Evolutionary conservation across 345 rosid genomes (phyloP).

Genomic region (Cardiospermum halicacabum): DNA sequence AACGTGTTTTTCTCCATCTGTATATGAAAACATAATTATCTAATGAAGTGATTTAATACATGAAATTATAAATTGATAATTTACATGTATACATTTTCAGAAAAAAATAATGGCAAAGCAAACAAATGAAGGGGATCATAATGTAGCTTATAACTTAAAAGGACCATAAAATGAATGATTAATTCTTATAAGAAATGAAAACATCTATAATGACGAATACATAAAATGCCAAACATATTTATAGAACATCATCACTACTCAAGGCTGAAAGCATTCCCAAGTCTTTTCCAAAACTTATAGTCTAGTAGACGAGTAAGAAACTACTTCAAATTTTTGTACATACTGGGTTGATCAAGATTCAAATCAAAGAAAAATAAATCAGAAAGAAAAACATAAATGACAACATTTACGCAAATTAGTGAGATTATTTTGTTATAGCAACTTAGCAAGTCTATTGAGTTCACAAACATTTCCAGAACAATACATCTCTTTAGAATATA

Average conservation of each 20-base stretch:
- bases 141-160: not conserved
- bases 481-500: not conserved
- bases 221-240: not conserved
- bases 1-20: constrained; percentile 85
- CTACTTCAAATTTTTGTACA: not conserved
- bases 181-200: not conserved
- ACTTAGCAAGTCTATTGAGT: not conserved
- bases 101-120: not conserved
- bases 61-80: not conserved
- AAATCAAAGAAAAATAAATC: not conserved
- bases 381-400: not conserved
- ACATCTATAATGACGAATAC: not conserved
- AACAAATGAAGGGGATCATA: not conserved
- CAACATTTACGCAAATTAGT: not conserved
- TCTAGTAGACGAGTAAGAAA: not conserved
- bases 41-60: not conserved
- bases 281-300: not conserved
- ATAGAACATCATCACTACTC: not conserved
- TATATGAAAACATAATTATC: not conserved
- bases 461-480: not conserved
- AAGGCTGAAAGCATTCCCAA: not conserved
- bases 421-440: no score
- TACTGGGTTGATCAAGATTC: no score
- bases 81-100: not conserved
- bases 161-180: no score